These are phyloP conservation scores for Boletales sp. DNA, from an alignment of 768 basidiomycete genomes.

Conservation along the genomic window DNA sequence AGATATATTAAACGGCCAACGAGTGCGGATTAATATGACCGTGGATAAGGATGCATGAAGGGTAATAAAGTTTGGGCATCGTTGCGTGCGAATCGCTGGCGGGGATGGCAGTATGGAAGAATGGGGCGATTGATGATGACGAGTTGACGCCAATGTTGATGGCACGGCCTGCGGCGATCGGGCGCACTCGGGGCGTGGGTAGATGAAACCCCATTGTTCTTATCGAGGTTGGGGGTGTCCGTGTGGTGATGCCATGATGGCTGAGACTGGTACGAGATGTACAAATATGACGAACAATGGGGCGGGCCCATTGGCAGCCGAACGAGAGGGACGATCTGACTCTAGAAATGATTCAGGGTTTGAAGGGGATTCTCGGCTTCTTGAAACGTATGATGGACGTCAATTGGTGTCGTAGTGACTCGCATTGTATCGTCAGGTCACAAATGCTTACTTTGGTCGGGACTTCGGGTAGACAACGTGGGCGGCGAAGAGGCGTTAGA, in stretches of 20 bases:
- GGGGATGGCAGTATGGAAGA: slow-evolving; percentile 1
- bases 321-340: slow-evolving; percentile 10
- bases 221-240: background rate
- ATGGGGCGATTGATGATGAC: background rate
- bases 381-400: slow-evolving; percentile 11
- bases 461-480: no score
- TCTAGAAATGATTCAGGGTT: slow-evolving; percentile 4
- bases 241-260: background rate
- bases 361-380: slow-evolving; percentile 5
- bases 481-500: background rate
- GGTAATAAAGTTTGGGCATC: no score
- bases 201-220: background rate
- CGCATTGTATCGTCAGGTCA: background rate
- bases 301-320: background rate
- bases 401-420: slow-evolving; percentile 1
- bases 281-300: slow-evolving; percentile 12
- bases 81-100: slow-evolving; percentile 14
- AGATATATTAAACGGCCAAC: no score
- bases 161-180: background rate
- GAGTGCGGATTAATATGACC: no score
- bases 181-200: background rate
- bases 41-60: no score
- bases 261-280: slow-evolving; percentile 1
- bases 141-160: slow-evolving; percentile 1
- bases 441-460: no score